Conservation (phyloP, 2,329 filamentous ascomycete species). For the Sarocladium strictum region DNA sequence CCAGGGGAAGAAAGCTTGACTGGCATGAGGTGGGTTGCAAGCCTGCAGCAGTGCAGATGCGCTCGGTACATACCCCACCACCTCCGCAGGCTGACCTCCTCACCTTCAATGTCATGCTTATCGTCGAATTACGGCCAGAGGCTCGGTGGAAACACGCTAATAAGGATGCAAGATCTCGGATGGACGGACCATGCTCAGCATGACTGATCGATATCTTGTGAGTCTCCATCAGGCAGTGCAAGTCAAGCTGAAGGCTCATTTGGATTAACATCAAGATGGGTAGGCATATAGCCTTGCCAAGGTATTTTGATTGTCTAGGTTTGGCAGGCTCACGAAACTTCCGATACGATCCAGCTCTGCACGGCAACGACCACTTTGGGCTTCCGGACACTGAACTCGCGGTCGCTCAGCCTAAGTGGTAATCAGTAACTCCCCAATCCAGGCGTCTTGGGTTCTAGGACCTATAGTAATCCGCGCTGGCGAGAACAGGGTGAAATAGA, state of each 20-base stretch:
- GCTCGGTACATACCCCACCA: background rate
- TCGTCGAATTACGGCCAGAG: background rate
- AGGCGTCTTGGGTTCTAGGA: background rate
- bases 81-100: background rate
- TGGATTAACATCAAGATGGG: too few relatives aligned
- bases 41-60: slow-evolving; percentile 5
- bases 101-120: background rate
- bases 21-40: slow-evolving; percentile 4
- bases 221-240: too few relatives aligned
- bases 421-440: background rate
- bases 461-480: background rate
- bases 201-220: too few relatives aligned
- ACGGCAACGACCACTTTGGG: background rate
- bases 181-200: too few relatives aligned
- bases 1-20: slow-evolving; percentile 8
- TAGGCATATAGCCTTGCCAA: background rate
- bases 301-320: background rate
- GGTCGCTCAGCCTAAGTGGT: background rate
- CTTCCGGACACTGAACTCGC: background rate
- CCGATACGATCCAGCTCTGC: background rate
- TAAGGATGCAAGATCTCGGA: background rate
- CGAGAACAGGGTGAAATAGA: background rate
- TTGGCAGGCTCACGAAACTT: background rate
- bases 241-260: too few relatives aligned
- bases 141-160: background rate